Base-by-base conservation (phyloP, 1,139 yeast genomes). In the Chernovozyma aurita region DNA sequence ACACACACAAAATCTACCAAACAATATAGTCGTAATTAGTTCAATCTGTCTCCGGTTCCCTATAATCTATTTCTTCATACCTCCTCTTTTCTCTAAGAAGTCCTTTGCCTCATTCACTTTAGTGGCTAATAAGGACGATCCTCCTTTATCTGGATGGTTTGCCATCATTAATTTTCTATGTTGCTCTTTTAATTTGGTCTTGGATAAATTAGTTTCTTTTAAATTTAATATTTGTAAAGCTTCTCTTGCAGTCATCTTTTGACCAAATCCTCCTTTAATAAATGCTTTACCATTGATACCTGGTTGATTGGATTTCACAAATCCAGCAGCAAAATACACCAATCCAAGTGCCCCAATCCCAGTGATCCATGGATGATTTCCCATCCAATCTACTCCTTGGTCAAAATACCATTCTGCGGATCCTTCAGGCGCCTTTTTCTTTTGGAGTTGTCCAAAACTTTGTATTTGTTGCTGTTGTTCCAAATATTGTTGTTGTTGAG, bases 31-130 rank as follows among this genome's bases (percentile, higher is more conserved):
- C n/a, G n/a, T n/a, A n/a, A n/a, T n/a, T n/a, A n/a, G n/a, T n/a
- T n/a, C n/a, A n/a, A n/a, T n/a, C n/a, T n/a, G n/a, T n/a, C n/a
- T n/a, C n/a, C n/a, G n/a, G n/a, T n/a, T n/a, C n/a, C n/a, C n/a
- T n/a, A n/a, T n/a, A n/a, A n/a, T n/a, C 53, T 65, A 65, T 47
- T 63, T 59, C 53, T 70, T 72, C 65, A 76, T 51, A 12, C 78
- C 78, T 28, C 87, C 87, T 57, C 90, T 78, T 65, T 87, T 88
- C 49, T 86, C 95, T 55, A 92, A 71, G 57, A 88, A 82, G 53
- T 88, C 96, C 61, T 92, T 92, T 37, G 98, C 97, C 65, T 92
- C 97, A 59, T 92, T 92, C 48, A 92, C 88, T 70, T 92, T 92
- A 33, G 97, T 90, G 42, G 98, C 98, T 55, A 92, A 61, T 53